These are phyloP conservation scores for Penicillium oxalicum DNA, from an alignment of 2,329 filamentous ascomycete genomes.

Conservation along the genomic window DNA sequence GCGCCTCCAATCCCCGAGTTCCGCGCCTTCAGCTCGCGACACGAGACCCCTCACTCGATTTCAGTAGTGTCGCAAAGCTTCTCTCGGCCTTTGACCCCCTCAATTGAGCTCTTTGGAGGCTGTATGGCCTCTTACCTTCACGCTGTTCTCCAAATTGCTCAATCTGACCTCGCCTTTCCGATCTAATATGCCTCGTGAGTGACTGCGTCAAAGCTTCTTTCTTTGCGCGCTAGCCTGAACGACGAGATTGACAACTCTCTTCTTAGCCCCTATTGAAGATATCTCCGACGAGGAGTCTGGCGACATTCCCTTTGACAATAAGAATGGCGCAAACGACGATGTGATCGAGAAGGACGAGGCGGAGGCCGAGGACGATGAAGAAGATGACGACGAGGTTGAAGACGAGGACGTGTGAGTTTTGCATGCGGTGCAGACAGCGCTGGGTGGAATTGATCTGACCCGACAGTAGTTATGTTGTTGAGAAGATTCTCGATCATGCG, in stretches of 20 bases:
- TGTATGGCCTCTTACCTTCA: conserved; percentile 16
- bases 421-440: conserved; percentile 3
- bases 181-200: conserved; percentile 40
- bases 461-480: conserved; percentile 35
- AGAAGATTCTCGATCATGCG: conserved; percentile 34
- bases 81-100: background rate
- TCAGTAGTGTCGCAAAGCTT: background rate
- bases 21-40: background rate
- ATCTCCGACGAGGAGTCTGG: conserved; percentile 35
- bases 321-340: conserved; percentile 15
- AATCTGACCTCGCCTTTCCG: conserved; percentile 16
- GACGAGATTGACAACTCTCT: background rate
- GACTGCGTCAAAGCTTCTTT: conserved; percentile 5
- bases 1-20: conserved; percentile 17
- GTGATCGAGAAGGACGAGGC: conserved; percentile 16
- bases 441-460: conserved; percentile 10
- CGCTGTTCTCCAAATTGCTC: conserved; percentile 27
- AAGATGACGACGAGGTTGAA: conserved; percentile 28
- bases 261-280: conserved; percentile 29
- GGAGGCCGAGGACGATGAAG: conserved; percentile 20
- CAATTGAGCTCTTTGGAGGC: conserved; percentile 2
- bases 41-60: background rate
- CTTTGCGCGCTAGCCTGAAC: conserved; percentile 7
- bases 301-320: conserved; percentile 34
- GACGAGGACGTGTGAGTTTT: conserved; percentile 33